Conservation (phyloP, 2,329 filamentous ascomycete species). For the Botrytis tulipae region DNA sequence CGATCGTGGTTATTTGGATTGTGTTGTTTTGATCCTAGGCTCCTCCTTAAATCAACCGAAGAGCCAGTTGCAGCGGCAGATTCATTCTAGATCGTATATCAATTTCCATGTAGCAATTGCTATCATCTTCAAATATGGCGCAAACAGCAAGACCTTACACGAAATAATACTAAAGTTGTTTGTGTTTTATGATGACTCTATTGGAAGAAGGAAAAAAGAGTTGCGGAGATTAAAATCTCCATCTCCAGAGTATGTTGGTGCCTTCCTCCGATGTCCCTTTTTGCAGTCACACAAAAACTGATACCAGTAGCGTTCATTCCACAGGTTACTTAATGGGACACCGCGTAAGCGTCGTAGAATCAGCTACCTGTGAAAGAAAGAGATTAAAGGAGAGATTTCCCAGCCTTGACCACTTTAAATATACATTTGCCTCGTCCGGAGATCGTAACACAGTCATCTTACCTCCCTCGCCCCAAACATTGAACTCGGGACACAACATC, state of each 20-base stretch:
- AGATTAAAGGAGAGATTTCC: neutral
- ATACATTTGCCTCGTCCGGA: neutral
- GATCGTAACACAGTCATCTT: neutral
- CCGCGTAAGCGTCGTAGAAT: neutral
- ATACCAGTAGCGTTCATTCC: neutral
- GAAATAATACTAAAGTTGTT: neutral
- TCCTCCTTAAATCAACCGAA: neutral
- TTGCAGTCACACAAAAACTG: neutral
- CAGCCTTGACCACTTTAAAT: neutral
- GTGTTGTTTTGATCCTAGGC: neutral
- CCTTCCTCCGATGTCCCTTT: neutral
- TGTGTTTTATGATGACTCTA: neutral
- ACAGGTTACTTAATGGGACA: neutral
- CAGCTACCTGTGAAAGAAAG: neutral
- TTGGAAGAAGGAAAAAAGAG: neutral
- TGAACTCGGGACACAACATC: neutral
- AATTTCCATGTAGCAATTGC: neutral
- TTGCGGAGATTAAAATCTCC: neutral
- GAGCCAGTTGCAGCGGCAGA: neutral
- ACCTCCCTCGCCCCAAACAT: neutral
- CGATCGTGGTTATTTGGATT: neutral
- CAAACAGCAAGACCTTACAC: neutral
- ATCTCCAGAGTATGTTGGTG: neutral
- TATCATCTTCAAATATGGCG: neutral
- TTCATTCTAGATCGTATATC: neutral